Base-by-base conservation (phyloP, 2,329 filamentous ascomycete species). In the Alternaria sp. region DNA sequence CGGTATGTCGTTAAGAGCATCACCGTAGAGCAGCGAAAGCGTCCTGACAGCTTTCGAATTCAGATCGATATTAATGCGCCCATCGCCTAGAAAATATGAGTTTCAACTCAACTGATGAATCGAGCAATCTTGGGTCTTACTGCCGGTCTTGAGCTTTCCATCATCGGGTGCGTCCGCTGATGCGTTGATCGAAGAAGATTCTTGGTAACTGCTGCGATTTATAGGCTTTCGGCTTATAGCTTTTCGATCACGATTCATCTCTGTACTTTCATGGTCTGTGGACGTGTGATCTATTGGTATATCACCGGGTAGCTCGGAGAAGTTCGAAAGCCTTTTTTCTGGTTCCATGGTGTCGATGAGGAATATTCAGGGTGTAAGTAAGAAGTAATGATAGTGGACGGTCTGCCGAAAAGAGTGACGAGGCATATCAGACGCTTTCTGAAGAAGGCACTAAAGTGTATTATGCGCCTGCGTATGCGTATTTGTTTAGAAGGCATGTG, bases 41-140 rank as follows among this genome's bases (percentile, higher is more conserved):
- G 14, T 43, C 27, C 51, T 45, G 10, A 53, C 50, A 5, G 50
- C 12, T 25, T 34, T 55, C 3, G 60, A 56, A 11, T 63, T 48
- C 27, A 63, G 30, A 18, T 63, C 56, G 25, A 63, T 59, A 12
- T 59, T 56, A 27, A 63, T 38, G 40, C 56, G 60, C 7, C 60
- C 60, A 53, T 63, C 52, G 12, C 18, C 54, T 56, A 28, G 5
- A 16, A 36, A 36, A 36, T 14, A 36, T 36, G 12, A 36, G 34
- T 36, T 14, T 36, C 14, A 36, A 7, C 0, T 8, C 14, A 16
- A 0, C 14, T 36, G 14, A 36, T 16, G 34, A 36, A 36, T 8
- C 12, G 5, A 36, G 5, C 0, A 36, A 16, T n/a, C 0, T 5
- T 7, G 14, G 1, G 14, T 36, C 34, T 36, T 36, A 36, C 34